Base-by-base conservation (phyloP, 768 basidiomycete species). In the Termitomyces eurrhizus region DNA sequence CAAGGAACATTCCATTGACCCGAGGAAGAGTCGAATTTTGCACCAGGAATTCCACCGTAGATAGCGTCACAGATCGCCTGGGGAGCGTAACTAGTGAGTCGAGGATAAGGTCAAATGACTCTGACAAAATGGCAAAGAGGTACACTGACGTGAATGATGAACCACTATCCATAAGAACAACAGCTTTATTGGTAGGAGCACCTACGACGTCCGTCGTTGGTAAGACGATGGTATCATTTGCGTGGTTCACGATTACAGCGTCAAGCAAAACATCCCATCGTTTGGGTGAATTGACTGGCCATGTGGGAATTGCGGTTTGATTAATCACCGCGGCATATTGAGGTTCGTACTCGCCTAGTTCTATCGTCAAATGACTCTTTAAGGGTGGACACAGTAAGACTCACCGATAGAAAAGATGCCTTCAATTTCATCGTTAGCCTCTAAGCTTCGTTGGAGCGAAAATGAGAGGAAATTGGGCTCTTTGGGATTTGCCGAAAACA, bases 391-490 rank as follows among this genome's bases (percentile, higher is more conserved):
- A 26, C 12, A 48, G 18, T 16, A 41, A 39, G 7, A 68, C 78
- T 52, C 59, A 87, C 90, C 91, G 63, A 94, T 83, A 5, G 89
- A 77, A 69, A 94, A 87, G 36, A 75, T 84, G 2, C 93, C 92
- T 63, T 85, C 74, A 3, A 89, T 78, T 35, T 82, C 82, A 61
- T 81, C 80, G 9, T 69, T 70, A n/a, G 71, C 64, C 42, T 88
- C 80, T 11, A 79, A 75, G 48, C 78, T 81, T 56, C 90, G 77
- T 67, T 89, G 84, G 32, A 94, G 77, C 0, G 88, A 80, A 66
- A 94, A 88, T 0, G 90, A 84, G 64, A 94, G 88, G 70, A 85
- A 94, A 67, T 93, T 94, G 51, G 90, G 89, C 67, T 89, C 83
- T 11, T 69, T 73, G 4, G 84, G 83, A 71, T 92, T 87, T 65